phyloP scores from a whole-genome alignment of 768 basidiomycete genomes.

The Auriscalpium microsporum region DNA sequence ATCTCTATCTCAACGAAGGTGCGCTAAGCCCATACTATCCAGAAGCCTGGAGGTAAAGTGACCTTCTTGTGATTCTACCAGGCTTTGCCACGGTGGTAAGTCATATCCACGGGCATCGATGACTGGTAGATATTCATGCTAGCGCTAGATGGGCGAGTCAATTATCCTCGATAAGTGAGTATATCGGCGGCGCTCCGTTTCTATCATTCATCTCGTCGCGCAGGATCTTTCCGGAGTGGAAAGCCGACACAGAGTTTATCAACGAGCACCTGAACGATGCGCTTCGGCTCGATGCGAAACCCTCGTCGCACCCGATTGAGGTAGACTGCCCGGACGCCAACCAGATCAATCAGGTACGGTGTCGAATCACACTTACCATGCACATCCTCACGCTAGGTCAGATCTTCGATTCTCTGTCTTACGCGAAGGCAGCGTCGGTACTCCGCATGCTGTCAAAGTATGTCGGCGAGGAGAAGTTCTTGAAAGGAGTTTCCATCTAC shows the following conservation, averaged over 20 bases:
- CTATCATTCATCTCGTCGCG: neutral
- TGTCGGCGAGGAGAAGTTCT: slow-evolving; percentile 83
- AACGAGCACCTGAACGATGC: slow-evolving; percentile 67
- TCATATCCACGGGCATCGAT: slow-evolving; percentile 13
- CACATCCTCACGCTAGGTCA: slow-evolving; percentile 23
- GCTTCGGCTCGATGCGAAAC: slow-evolving; percentile 72
- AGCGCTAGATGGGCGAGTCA: slow-evolving; percentile 42
- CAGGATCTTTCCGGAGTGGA: slow-evolving; percentile 82
- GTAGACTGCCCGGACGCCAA: slow-evolving; percentile 84
- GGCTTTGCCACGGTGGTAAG: slow-evolving; percentile 71
- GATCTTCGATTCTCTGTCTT: slow-evolving; percentile 87
- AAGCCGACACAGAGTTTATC: slow-evolving; percentile 74
- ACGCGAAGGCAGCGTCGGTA: slow-evolving; percentile 83
- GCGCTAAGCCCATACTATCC: slow-evolving; percentile 28
- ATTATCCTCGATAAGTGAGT: slow-evolving; percentile 13
- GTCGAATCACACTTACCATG: neutral
- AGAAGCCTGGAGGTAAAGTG: neutral
- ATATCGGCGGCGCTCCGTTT: neutral
- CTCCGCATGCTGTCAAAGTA: slow-evolving; percentile 87
- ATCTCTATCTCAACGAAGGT: slow-evolving; percentile 78
- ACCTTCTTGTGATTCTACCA: slow-evolving; percentile 38
- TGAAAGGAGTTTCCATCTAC: slow-evolving; percentile 85
- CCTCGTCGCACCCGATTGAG: slow-evolving; percentile 89
- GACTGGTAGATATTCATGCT: slow-evolving; percentile 3
- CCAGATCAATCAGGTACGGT: slow-evolving; percentile 62